phyloP scores from a whole-genome alignment of 306 rosid species.

The Lathyrus sativus region DNA sequence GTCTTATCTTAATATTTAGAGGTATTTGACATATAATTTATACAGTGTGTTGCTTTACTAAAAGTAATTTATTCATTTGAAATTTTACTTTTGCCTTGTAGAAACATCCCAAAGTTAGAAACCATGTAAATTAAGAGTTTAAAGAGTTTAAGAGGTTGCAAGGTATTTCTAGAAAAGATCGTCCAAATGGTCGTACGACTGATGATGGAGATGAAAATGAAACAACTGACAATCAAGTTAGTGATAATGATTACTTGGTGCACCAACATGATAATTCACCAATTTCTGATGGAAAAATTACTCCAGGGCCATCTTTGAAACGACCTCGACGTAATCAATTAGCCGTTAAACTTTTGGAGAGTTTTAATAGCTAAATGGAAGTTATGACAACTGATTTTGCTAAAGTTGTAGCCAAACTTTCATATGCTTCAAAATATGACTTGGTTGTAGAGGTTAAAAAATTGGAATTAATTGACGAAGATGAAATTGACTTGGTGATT shows the following conservation, averaged over 20 bases:
- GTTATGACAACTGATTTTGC: background rate
- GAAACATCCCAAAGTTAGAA: background rate
- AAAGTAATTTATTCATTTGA: too few relatives aligned
- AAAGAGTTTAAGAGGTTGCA: background rate
- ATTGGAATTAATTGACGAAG: background rate
- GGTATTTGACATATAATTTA: background rate
- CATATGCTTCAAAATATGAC: background rate
- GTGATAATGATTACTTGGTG: too few relatives aligned
- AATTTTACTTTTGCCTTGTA: background rate
- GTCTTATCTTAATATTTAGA: background rate
- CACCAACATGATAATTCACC: too few relatives aligned
- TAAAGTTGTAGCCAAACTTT: background rate
- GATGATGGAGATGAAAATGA: background rate
- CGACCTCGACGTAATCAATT: background rate
- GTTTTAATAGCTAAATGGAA: background rate
- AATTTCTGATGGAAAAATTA: too few relatives aligned
- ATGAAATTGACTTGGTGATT: background rate
- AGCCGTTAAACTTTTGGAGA: background rate
- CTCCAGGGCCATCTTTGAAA: background rate
- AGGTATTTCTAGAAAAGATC: background rate
- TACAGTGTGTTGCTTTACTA: background rate
- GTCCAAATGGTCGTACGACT: background rate
- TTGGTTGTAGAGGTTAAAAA: background rate
- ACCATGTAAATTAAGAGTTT: constrained; percentile 6
- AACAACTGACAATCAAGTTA: too few relatives aligned